Base-by-base conservation (phyloP, 129 eudicot genomes). In the Lactuca saligna region DNA sequence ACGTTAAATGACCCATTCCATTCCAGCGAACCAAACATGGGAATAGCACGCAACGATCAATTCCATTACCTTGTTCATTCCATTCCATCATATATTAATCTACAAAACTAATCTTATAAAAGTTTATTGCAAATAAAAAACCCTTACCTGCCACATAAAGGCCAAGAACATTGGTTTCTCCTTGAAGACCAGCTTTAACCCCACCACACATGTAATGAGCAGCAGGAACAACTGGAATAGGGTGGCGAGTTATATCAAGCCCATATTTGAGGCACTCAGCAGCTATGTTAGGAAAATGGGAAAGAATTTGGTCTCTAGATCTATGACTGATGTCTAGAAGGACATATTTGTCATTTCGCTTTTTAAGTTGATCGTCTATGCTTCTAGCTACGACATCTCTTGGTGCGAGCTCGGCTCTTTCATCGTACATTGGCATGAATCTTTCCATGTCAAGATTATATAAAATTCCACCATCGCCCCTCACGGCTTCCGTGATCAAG, bases 161-260 rank as follows among this genome's bases (percentile, higher is more conserved):
- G 12, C 99, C 97, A 42, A 63, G 72, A 29, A 94, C 93, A 20
- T 94, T 87, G 2, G 99, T 94, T 72, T 94, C 99, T 32, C 99
- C 99, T 61, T 87, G 82, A 14, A 89, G 99, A 63, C 97, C 99
- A 25, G 99, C 99, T 17, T 95, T 92, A 57, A 94, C 97, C 53
- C 99, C 99, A 11, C 99, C 99, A 73, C 99, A 94, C 99, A 94
- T 89, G 83, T 94, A 94, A 76, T 94, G 99, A 17, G 99, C 99
- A 29, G 99, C 99, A 32, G 99, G 99, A 46, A 94, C 97, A n/a
- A 94, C 97, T 3, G 99, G 99, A 51, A 94, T 94, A 1, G 97
- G 99, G 65, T 89, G 82, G 8, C 80, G 64, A 17, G 99, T 94
- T 63, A 94, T 94, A 74, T 94, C 99, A 8, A 94, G 67, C 7